These are phyloP conservation scores for Aquilaria agallochum DNA, from an alignment of 441 rosid species.

Conservation along the genomic window DNA sequence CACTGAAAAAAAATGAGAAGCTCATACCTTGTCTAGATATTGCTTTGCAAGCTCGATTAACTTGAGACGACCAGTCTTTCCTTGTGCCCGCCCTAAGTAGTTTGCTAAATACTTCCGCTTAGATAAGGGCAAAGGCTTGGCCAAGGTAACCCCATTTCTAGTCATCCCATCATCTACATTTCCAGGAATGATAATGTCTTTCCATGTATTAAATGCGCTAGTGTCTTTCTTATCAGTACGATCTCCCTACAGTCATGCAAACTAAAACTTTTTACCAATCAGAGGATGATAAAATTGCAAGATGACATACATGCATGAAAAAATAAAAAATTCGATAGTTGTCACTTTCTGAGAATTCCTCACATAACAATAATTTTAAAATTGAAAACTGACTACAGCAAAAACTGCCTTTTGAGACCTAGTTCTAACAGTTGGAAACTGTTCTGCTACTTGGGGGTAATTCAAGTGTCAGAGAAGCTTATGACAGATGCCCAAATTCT, in stretches of 20 bases:
- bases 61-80: conserved; percentile 81
- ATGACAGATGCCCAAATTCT: no score
- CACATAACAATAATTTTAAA: no score
- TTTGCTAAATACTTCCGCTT: conserved; percentile 83
- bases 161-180: conserved; percentile 78
- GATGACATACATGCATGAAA: not conserved
- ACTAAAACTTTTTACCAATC: conserved; percentile 6
- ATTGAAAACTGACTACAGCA: no score
- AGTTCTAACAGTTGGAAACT: no score
- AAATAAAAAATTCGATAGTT: not conserved
- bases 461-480: no score
- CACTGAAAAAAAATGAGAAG: conserved; percentile 7
- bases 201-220: conserved; percentile 84
- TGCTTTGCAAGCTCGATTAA: conserved; percentile 79
- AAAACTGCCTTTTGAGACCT: no score
- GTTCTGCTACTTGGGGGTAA: no score
- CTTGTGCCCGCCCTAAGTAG: conserved; percentile 90
- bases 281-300: not conserved
- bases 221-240: conserved; percentile 89
- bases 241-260: conserved; percentile 64
- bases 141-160: conserved; percentile 32
- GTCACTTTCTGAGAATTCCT: no score
- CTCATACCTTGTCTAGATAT: conserved; percentile 74
- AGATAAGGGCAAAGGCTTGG: conserved; percentile 73
- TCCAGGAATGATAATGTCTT: conserved; percentile 83